Evolutionary conservation across 2,329 filamentous ascomycete species (phyloP).

Genomic region (Pseudocercospora eumusae): DNA sequence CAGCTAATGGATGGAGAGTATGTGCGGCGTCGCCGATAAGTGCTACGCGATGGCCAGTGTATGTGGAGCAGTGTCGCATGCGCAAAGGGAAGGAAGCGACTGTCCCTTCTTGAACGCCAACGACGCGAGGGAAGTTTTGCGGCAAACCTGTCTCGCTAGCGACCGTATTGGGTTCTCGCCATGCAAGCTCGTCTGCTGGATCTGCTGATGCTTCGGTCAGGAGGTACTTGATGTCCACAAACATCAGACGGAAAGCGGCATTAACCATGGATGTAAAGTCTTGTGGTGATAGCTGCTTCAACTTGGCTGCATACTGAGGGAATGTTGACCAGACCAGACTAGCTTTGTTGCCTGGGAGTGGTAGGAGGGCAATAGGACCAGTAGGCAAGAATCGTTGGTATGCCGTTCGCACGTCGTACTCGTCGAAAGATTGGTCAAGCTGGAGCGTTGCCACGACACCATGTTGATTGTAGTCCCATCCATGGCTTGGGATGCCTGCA

Average conservation of each 20-base stretch:
- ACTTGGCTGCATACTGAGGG: constrained; percentile 70
- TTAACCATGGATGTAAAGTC: constrained; percentile 90
- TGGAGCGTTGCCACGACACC: constrained; percentile 88
- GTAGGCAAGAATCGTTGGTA: constrained; percentile 95
- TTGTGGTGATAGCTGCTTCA: constrained; percentile 71
- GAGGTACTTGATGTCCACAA: constrained; percentile 80
- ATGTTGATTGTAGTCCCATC: constrained; percentile 91
- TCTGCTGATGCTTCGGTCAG: constrained; percentile 57
- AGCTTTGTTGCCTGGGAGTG: constrained; percentile 77
- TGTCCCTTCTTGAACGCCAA: constrained; percentile 73
- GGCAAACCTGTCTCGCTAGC: constrained; percentile 45
- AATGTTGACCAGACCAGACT: constrained; percentile 96
- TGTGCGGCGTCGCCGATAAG: constrained; percentile 94
- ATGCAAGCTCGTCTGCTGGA: constrained; percentile 73
- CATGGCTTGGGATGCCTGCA: constrained; percentile 78
- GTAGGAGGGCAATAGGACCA: constrained; percentile 87
- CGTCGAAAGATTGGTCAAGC: constrained; percentile 49
- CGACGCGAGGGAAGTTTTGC: constrained; percentile 56
- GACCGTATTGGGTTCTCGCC: constrained; percentile 73
- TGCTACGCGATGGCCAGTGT: constrained; percentile 85
- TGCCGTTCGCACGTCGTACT: constrained; percentile 63
- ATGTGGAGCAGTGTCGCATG: constrained; percentile 90
- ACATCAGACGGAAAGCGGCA: constrained; percentile 80
- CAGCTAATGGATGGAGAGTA: constrained; percentile 89
- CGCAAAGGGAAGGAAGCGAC: constrained; percentile 89